phyloP scores from a whole-genome alignment of 176 grass and related monocot species.

The Cenchrus americanus region DNA sequence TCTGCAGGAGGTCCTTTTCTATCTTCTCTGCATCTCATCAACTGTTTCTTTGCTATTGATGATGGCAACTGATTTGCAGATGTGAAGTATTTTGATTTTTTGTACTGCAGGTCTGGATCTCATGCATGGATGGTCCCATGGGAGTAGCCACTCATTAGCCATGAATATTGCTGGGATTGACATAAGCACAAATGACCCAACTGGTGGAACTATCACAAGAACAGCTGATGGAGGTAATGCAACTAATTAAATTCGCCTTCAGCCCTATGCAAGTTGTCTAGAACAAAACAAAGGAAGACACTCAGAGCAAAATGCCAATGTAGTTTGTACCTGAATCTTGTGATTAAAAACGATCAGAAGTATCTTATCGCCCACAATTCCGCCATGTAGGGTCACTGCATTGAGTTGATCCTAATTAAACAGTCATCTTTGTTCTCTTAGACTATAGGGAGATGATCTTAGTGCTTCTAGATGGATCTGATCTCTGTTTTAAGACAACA shows the following conservation, averaged over 20 bases:
- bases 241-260: background rate
- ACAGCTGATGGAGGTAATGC: slow-evolving; percentile 67
- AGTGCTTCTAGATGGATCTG: no score
- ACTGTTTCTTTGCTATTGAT: no score
- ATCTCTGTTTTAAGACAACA: no score
- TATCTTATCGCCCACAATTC: no score
- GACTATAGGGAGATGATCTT: no score
- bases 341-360: no score
- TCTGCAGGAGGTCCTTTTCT: no score
- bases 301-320: background rate
- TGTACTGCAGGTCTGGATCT: slow-evolving; percentile 72
- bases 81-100: background rate
- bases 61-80: no score
- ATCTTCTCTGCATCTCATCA: no score
- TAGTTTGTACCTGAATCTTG: background rate
- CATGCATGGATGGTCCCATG: slow-evolving; percentile 88
- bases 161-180: slow-evolving; percentile 75
- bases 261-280: background rate
- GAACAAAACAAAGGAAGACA: background rate
- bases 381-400: no score
- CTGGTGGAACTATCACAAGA: slow-evolving; percentile 72
- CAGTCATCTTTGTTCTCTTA: no score
- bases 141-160: slow-evolving; percentile 81
- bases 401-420: no score
- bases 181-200: slow-evolving; percentile 58